Evolutionary conservation across 2,329 filamentous ascomycete species (phyloP), one percentile per base, ranked within the genome.

Genomic region (Trichothecium roseum): DNA sequence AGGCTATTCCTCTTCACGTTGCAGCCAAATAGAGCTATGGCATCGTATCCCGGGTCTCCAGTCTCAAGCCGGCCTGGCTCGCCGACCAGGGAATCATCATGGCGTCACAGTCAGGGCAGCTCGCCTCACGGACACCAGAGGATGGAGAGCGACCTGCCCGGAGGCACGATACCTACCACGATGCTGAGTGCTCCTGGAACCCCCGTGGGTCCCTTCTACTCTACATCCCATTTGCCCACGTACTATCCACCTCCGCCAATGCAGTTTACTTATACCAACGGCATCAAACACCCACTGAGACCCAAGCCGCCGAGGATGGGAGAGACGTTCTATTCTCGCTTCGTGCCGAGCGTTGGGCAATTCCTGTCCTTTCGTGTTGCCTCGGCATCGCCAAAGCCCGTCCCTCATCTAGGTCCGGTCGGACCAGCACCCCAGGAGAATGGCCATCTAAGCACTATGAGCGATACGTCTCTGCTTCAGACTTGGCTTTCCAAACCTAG

Each of bases 281-380:
- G 80, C 40, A 66, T 88, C 31, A 80, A 87, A 1, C 91, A 98
- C 52, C 91, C 91, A 0, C 65, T 93, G 29, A 78, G 91, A 0
- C 82, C 85, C 2, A 94, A 93, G 53, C 87, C 89, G 0, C 85
- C 87, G 2, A 78, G 84, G 3, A 87, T 94, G 68, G 87, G 87
- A 12, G 86, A 95, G 49, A 77, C 84, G 0, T 89, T 98, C 50
- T 98, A 98, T 56, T 81, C 79, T 1, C 81, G 91, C 36, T 94
- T 81, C 54, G 68, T 96, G 13, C 85, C 85, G 1, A 89, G 81
- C 32, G 64, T 88, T 2, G 74, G 74, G 5, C 84, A 93, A 53
- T 94, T 88, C 45, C 70, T 98, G 8, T 88, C 85, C 1, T 93
- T 98, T 60, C 79, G 91, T 15, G 79, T 91, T 1, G 87, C 88